phyloP scores from a whole-genome alignment of 371 early-diverging fungal genomes.

The Mucor plumbeus region DNA sequence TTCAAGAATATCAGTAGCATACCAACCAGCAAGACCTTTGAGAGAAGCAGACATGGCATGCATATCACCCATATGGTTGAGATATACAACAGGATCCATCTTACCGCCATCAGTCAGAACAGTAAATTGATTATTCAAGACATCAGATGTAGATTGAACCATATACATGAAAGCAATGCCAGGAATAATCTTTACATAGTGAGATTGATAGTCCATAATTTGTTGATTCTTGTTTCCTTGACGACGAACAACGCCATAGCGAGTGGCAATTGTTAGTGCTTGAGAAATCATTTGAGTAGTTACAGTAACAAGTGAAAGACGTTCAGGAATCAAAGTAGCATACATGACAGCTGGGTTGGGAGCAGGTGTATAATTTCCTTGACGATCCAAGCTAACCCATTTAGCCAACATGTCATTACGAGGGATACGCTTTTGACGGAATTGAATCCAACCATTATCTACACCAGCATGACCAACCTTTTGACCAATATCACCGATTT shows the following conservation, averaged over 20 bases:
- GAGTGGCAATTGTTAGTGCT: constrained; percentile 67
- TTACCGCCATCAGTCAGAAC: constrained; percentile 46
- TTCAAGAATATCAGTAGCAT: constrained; percentile 64
- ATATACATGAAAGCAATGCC: constrained; percentile 66
- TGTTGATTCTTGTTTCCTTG: constrained; percentile 71
- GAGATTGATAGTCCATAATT: constrained; percentile 74
- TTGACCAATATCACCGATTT: constrained; percentile 86
- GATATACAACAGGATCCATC: constrained; percentile 50
- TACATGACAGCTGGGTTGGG: constrained; percentile 67
- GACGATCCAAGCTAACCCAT: constrained; percentile 67
- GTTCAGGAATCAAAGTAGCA: constrained; percentile 71
- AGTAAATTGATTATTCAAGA: constrained; percentile 35
- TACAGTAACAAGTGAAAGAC: constrained; percentile 53
- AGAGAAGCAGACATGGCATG: constrained; percentile 65
- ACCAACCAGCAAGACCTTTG: constrained; percentile 63
- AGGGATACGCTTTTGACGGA: constrained; percentile 85
- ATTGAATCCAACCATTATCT: constrained; percentile 95
- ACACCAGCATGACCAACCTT: constrained; percentile 83
- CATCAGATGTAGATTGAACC: constrained; percentile 24
- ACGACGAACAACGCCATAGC: constrained; percentile 71
- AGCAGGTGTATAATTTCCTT: constrained; percentile 64
- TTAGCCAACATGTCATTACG: constrained; percentile 80
- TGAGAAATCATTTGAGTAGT: constrained; percentile 52
- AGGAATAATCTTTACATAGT: constrained; percentile 63
- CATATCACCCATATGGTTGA: constrained; percentile 65